These are phyloP conservation scores for Daldinia loculata DNA, from an alignment of 495 filamentous ascomycete genomes.

Conservation along the genomic window DNA sequence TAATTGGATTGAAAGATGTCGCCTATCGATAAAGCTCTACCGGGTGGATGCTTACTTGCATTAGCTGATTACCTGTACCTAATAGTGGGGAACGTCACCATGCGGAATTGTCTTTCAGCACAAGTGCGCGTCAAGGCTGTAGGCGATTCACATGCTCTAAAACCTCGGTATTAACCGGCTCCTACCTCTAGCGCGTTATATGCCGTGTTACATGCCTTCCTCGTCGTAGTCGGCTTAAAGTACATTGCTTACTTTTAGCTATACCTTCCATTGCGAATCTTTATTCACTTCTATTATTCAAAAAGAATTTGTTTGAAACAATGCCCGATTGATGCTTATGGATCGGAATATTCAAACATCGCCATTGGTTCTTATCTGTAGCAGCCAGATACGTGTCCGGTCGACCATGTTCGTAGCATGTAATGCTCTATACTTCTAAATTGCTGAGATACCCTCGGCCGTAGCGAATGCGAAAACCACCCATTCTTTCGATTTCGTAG, in stretches of 20 bases:
- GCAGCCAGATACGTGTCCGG: not conserved
- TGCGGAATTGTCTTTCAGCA: not conserved
- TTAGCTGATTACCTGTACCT: not conserved
- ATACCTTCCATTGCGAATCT: not conserved
- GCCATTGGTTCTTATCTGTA: not conserved
- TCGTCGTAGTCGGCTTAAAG: not conserved
- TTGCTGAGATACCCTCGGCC: conserved; percentile 33
- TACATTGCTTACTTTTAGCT: not conserved
- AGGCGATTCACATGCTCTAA: conserved; percentile 30
- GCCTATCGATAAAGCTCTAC: conserved; percentile 12
- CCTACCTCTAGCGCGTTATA: not conserved
- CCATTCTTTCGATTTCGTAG: conserved; percentile 6
- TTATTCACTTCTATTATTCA: not conserved
- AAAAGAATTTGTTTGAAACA: not conserved
- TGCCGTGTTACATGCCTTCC: not conserved
- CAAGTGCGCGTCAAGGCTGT: not conserved
- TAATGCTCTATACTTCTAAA: conserved; percentile 19
- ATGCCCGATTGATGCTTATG: not conserved
- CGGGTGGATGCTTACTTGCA: not conserved
- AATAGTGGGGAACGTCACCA: not conserved
- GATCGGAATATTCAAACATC: not conserved
- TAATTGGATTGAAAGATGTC: conserved; percentile 1
- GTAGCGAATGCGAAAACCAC: conserved; percentile 15
- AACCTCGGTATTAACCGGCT: conserved; percentile 30
- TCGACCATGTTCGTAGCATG: conserved; percentile 27